phyloP scores from a whole-genome alignment of 164 flowering plant genomes.

The Platanus orientalis region DNA sequence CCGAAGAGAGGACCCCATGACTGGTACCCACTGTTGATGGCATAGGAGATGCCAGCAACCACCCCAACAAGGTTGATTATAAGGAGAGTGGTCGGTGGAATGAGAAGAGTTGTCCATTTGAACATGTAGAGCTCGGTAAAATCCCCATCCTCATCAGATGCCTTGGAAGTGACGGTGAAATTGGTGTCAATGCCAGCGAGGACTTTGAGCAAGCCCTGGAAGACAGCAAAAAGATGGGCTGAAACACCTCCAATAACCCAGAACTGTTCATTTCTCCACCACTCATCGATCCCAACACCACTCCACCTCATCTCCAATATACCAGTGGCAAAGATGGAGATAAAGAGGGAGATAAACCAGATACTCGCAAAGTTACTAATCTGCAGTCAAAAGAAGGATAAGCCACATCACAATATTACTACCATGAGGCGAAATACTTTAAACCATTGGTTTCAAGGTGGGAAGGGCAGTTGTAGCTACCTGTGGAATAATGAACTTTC shows the following conservation, averaged over 20 bases:
- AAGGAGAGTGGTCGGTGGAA: slow-evolving; percentile 32
- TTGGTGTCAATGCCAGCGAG: slow-evolving; percentile 34
- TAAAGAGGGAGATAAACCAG: slow-evolving; percentile 29
- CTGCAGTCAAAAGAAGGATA: slow-evolving; percentile 15
- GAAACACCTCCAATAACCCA: slow-evolving; percentile 38
- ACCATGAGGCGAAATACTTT: background rate
- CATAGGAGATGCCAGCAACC: slow-evolving; percentile 30
- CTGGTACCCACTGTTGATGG: slow-evolving; percentile 28
- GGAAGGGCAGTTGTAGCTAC: slow-evolving; percentile 12
- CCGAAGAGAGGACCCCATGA: slow-evolving; percentile 37
- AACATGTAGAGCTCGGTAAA: slow-evolving; percentile 29
- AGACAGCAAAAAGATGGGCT: slow-evolving; percentile 33
- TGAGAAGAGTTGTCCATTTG: slow-evolving; percentile 33
- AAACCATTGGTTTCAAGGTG: background rate
- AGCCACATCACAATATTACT: background rate
- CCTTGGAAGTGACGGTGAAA: slow-evolving; percentile 37
- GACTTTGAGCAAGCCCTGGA: slow-evolving; percentile 32
- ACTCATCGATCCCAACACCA: slow-evolving; percentile 34
- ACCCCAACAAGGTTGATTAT: slow-evolving; percentile 29
- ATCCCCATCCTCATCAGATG: slow-evolving; percentile 30
- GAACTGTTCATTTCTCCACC: slow-evolving; percentile 40
- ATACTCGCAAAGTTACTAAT: slow-evolving; percentile 27
- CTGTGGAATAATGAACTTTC: slow-evolving; percentile 50
- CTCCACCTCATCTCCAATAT: slow-evolving; percentile 38
- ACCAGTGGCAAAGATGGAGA: slow-evolving; percentile 31